Base-by-base conservation (phyloP, 352 stramenopile species). In the Phytophthora capsici region DNA sequence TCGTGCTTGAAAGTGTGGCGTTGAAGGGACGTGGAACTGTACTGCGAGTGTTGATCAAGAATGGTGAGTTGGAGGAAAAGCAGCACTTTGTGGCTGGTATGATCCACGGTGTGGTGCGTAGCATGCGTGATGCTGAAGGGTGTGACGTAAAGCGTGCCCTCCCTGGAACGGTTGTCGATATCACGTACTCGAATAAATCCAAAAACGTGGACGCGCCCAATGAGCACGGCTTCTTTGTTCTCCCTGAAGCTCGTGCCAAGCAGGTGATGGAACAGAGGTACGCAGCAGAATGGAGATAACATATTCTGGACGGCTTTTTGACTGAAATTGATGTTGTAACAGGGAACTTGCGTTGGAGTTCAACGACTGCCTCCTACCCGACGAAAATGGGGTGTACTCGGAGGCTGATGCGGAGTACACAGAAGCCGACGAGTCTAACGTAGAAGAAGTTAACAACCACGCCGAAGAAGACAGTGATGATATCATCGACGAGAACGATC, bases 1-100 rank as follows among this genome's bases (percentile, higher is more conserved):
- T 93, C 12, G 87, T 93, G 44, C 73, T 95, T 10, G 87, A 95
- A 66, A 90, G 84, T 34, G 66, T 92, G 28, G 82, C 76, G 3
- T 65, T 80, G 37, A 89, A 83, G 43, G 87, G 87, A 20, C 72
- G 79, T 20, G 87, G 87, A 26, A 89, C 80, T 0, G 83, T 93
- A 10, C 60, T 95, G 16, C 82, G 82, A 16, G 84, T 95, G 44
- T 66, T 95, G 52, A 59, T 95, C 17, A 87, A 86, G 59, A 69
- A 89, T 17, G 87, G 87, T 10, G 63, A 84, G 14, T 50, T 95
- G 28, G 73, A 61, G 20, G 69, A 73, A 25, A 84, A 91, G 47
- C 79, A 94, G 47, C 87, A 95, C 51, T 94, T 95, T 56, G 80
- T 92, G 13, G 83, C 84, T 12, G 82, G 82, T n/a, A 94, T 95